A percentile compares a stretch with the other conserved stretches of the same genome.
Conservation (phyloP, 2,329 filamentous ascomycete species). For the Didymella lethalis region DNA sequence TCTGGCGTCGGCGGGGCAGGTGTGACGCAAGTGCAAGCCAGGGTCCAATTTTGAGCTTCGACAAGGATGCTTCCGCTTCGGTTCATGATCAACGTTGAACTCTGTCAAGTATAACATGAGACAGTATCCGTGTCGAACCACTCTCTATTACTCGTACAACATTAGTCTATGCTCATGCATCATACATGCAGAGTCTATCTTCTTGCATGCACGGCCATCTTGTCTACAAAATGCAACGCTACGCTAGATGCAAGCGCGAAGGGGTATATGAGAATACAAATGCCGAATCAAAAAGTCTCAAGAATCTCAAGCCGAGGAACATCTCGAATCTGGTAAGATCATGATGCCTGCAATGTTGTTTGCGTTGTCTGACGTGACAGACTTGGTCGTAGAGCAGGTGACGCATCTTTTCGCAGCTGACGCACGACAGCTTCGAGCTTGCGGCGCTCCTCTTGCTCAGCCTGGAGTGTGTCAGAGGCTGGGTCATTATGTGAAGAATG, state of each 20-base stretch:
- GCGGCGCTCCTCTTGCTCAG: conserved; percentile 75
- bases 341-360: conserved; percentile 1
- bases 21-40: conserved; percentile 19
- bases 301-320: neutral
- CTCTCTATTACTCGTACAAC: conserved; percentile 10
- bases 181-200: conserved; percentile 11
- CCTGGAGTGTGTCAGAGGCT: conserved; percentile 54
- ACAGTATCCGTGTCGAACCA: neutral
- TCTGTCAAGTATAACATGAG: neutral
- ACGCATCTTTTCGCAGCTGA: conserved; percentile 56
- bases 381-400: conserved; percentile 23
- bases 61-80: conserved; percentile 7
- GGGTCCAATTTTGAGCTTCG: conserved; percentile 16
- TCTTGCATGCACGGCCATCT: conserved; percentile 3
- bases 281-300: conserved; percentile 7
- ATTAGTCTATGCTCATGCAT: conserved; percentile 21
- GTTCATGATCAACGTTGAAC: neutral
- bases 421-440: conserved; percentile 71
- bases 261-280: conserved; percentile 23
- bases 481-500: neutral
- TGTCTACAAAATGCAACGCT: conserved; percentile 10
- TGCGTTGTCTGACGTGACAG: conserved; percentile 19
- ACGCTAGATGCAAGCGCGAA: conserved; percentile 15
- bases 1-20: conserved; percentile 13
- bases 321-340: neutral